phyloP scores from a whole-genome alignment of 768 basidiomycete genomes.

The Mycena chlorophos region DNA sequence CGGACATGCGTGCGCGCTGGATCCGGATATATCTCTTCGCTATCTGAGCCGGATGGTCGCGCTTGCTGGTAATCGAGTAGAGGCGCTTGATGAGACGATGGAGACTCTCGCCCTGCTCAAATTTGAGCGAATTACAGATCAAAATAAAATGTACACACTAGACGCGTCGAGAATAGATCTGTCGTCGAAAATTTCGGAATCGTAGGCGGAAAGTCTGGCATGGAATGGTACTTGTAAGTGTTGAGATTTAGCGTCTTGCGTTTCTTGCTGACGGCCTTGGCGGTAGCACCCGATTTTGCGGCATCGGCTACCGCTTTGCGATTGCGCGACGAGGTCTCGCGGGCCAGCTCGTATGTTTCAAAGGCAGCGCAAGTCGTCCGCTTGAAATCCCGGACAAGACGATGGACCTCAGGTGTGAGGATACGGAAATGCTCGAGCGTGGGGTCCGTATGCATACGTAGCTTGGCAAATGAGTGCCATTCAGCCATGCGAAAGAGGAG shows the following conservation, averaged over 20 bases:
- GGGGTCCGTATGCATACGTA: conserved; percentile 36
- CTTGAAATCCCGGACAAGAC: conserved; percentile 29
- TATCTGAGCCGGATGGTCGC: conserved; percentile 30
- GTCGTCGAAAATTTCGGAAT: conserved; percentile 26
- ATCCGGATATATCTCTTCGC: conserved; percentile 20
- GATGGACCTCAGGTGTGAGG: conserved; percentile 26
- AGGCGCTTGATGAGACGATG: conserved; percentile 40
- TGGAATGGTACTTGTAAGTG: conserved; percentile 32
- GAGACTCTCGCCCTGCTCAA: conserved; percentile 33
- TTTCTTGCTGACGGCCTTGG: not conserved
- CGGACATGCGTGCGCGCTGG: not conserved
- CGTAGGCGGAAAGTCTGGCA: conserved; percentile 24
- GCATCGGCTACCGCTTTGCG: not conserved
- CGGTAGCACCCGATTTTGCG: not conserved
- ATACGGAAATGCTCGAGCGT: conserved; percentile 28
- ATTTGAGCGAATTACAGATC: conserved; percentile 26
- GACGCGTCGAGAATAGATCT: conserved; percentile 26
- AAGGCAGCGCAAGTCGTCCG: conserved; percentile 26
- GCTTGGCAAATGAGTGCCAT: conserved; percentile 41
- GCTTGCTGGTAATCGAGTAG: conserved; percentile 40
- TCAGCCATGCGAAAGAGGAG: conserved; percentile 30
- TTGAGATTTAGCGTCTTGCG: conserved; percentile 25
- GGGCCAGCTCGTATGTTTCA: conserved; percentile 30
- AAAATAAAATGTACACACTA: conserved; percentile 13
- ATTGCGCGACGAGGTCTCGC: conserved; percentile 25